Conservation (phyloP, 768 basidiomycete genomes). For the Brasilioporus rufonigricans region DNA sequence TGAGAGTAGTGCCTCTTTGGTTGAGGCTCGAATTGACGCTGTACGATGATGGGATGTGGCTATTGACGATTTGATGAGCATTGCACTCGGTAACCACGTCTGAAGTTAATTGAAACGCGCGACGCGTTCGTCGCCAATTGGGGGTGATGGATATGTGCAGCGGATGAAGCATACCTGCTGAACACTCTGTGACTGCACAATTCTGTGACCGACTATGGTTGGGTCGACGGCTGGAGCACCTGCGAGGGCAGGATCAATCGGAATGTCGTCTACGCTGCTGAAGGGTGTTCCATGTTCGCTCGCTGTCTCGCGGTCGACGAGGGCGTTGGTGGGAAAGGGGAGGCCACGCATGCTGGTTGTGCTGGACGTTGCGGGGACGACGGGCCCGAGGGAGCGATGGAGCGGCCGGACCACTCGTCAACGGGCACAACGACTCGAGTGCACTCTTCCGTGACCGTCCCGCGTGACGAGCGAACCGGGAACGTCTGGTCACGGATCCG, state of each 20-base stretch:
- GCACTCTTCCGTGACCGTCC: slow-evolving; percentile 29
- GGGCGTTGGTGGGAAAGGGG: slow-evolving; percentile 43
- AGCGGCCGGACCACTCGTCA: slow-evolving; percentile 32
- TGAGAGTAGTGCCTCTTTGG: slow-evolving; percentile 26
- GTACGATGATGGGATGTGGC: slow-evolving; percentile 27
- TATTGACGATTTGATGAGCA: slow-evolving; percentile 24
- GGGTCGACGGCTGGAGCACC: slow-evolving; percentile 50
- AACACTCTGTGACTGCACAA: slow-evolving; percentile 9
- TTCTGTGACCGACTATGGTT: slow-evolving; percentile 37
- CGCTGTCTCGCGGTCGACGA: slow-evolving; percentile 53
- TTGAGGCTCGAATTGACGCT: slow-evolving; percentile 24
- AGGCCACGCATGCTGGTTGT: slow-evolving; percentile 53
- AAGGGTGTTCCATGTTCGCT: slow-evolving; percentile 60
- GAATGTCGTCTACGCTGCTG: slow-evolving; percentile 62
- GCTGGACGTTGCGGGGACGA: slow-evolving; percentile 11
- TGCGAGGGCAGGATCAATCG: slow-evolving; percentile 77
- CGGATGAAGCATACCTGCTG: slow-evolving; percentile 39
- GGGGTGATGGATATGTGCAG: slow-evolving; percentile 16
- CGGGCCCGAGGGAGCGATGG: slow-evolving; percentile 13
- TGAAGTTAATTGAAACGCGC: slow-evolving; percentile 52
- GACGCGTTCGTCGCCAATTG: slow-evolving; percentile 55
- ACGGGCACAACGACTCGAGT: slow-evolving; percentile 35
- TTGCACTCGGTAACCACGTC: slow-evolving; percentile 16
- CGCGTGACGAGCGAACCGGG: slow-evolving; percentile 29
- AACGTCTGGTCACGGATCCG: slow-evolving; percentile 28